These are phyloP conservation scores for Alternaria triticina DNA, from an alignment of 2,329 filamentous ascomycete genomes.

Conservation along the genomic window DNA sequence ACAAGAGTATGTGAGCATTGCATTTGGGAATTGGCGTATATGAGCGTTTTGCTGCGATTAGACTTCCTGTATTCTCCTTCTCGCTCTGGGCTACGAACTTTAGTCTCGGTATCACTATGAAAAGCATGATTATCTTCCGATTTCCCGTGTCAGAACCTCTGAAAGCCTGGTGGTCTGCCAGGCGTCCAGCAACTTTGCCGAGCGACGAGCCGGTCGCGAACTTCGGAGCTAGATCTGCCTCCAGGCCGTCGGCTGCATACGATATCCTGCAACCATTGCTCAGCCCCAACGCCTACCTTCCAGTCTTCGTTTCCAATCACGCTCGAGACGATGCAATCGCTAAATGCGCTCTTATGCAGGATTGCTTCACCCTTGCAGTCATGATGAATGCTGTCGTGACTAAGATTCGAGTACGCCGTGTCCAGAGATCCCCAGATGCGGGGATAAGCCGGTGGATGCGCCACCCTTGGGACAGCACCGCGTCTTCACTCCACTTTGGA, in stretches of 20 bases:
- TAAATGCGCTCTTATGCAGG: background rate
- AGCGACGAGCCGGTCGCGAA: background rate
- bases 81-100: background rate
- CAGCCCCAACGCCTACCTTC: background rate
- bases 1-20: background rate
- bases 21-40: background rate
- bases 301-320: background rate
- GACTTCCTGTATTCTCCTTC: background rate
- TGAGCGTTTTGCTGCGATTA: background rate
- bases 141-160: background rate
- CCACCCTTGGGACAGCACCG: background rate
- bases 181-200: background rate
- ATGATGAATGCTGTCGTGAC: background rate
- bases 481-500: background rate
- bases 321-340: background rate
- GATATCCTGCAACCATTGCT: background rate
- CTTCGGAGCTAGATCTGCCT: background rate
- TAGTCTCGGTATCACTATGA: background rate
- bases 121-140: background rate
- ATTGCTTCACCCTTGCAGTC: background rate
- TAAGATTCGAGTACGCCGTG: background rate
- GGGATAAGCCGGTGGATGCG: background rate
- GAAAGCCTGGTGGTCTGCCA: background rate
- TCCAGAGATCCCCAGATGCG: background rate
- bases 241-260: background rate